Percentiles rank a stretch among this genome's conserved stretches.
These are phyloP conservation scores for Cavenderia fasciculata DNA, from an alignment of 78 protist species.

Conservation along the genomic window DNA sequence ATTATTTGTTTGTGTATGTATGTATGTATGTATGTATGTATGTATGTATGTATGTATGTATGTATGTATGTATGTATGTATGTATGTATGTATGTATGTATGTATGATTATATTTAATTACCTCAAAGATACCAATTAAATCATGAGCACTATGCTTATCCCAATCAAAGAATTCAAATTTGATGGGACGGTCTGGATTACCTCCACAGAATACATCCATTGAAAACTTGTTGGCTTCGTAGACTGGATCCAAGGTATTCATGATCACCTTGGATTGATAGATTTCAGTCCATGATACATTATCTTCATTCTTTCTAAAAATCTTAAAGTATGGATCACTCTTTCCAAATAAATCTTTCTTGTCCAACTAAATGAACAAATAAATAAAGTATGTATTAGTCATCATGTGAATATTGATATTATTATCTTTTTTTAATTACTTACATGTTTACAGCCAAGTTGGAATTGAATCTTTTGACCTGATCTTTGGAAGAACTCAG, in stretches of 20 bases:
- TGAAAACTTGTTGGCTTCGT: background rate
- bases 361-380: background rate
- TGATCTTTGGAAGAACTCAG: background rate
- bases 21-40: too few species aligned
- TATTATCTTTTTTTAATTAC: too few species aligned
- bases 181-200: slow-evolving; percentile 1
- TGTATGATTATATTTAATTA: too few species aligned
- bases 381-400: too few species aligned
- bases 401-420: slow-evolving; percentile 3
- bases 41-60: too few species aligned
- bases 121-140: slow-evolving; percentile 57
- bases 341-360: slow-evolving; percentile 71
- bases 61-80: too few species aligned
- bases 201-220: background rate
- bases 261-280: slow-evolving; percentile 58
- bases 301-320: background rate
- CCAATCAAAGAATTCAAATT: slow-evolving; percentile 72
- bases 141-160: slow-evolving; percentile 67
- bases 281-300: background rate
- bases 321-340: slow-evolving; percentile 75
- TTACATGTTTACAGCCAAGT: background rate
- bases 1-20: too few species aligned
- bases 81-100: too few species aligned
- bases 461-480: background rate
- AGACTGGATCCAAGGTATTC: slow-evolving; percentile 67